Base-by-base conservation (phyloP, 2,329 filamentous ascomycete genomes). In the Trichoderma harzianum region DNA sequence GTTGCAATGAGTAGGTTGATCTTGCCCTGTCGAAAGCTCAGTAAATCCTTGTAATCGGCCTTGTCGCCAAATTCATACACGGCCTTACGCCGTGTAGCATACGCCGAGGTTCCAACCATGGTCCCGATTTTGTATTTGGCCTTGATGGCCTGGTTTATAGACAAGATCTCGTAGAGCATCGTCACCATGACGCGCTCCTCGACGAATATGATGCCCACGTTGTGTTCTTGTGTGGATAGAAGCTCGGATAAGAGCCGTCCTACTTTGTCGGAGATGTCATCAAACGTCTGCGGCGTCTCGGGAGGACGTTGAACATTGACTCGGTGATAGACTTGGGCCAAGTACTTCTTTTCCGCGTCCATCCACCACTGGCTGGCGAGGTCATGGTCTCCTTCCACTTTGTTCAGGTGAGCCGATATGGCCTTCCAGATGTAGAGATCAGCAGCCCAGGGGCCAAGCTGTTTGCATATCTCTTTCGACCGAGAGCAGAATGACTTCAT, bases 361-460 rank as follows among this genome's bases (percentile, higher is more conserved):
- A 24, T n/a, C n/a, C 83, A 80, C 82, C 85, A 86, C 1, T 79
- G 78, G 26, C 83, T 79, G n/a, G 83, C 78, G 72, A 71, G 81
- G 12, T 75, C 73, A 7, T 36, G 68, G 12, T 65, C 53, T 7
- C 63, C 75, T 65, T 74, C 71, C 70, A 77, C 57, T 57, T 75
- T 76, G 66, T 73, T 30, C 2, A 82, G 70, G 67, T 83, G 80
- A 58, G 78, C 75, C 2, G 74, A 79, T 11, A 89, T 81, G 4
- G 86, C 85, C 47, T 82, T 82, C 66, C 80, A 80, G 28, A 94
- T 87, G 77, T 90, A 94, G 64, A 86, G 87, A 63, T 94, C 90
- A 0, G 87, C 86, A 1, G 91, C 91, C 91, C 91, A 95, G 1
- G 83, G 74, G 0, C 93, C 93, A 5, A 94, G 84, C 60, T 92